Conservation (phyloP, 108 stramenopile species). For the Skeletonema costatum region DNA sequence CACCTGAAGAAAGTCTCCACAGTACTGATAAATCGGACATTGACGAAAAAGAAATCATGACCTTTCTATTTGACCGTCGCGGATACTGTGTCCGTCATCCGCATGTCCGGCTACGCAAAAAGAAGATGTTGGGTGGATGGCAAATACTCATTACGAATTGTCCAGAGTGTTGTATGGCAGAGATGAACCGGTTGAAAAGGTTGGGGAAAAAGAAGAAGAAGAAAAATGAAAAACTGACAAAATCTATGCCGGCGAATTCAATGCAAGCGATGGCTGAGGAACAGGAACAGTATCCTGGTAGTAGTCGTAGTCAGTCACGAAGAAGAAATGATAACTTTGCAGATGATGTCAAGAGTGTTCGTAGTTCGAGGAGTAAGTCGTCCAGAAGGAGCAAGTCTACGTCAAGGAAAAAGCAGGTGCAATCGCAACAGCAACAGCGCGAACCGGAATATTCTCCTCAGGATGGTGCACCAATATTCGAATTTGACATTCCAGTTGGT, state of each 20-base stretch:
- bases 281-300: too few relatives aligned
- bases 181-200: conserved; percentile 31
- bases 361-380: conserved; percentile 1
- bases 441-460: not conserved
- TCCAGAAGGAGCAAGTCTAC: conserved; percentile 6
- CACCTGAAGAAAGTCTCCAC: not conserved
- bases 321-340: conserved; percentile 1
- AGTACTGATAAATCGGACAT: not conserved
- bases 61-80: conserved; percentile 29
- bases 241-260: not conserved
- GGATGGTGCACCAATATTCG: conserved; percentile 30
- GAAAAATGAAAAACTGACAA: not conserved
- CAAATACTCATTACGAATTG: conserved; percentile 36
- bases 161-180: conserved; percentile 48
- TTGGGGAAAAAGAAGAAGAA: conserved; percentile 7
- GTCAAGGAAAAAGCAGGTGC: conserved; percentile 2
- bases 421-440: not conserved
- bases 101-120: conserved; percentile 36
- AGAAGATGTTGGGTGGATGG: conserved; percentile 47
- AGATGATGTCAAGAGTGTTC: conserved; percentile 6
- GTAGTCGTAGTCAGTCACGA: not conserved
- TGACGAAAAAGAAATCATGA: conserved; percentile 14
- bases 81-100: conserved; percentile 43
- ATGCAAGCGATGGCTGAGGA: not conserved
- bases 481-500: conserved; percentile 42